Conservation (phyloP, 2,329 filamentous ascomycete species). For the Sporothrix euskadiensis region DNA sequence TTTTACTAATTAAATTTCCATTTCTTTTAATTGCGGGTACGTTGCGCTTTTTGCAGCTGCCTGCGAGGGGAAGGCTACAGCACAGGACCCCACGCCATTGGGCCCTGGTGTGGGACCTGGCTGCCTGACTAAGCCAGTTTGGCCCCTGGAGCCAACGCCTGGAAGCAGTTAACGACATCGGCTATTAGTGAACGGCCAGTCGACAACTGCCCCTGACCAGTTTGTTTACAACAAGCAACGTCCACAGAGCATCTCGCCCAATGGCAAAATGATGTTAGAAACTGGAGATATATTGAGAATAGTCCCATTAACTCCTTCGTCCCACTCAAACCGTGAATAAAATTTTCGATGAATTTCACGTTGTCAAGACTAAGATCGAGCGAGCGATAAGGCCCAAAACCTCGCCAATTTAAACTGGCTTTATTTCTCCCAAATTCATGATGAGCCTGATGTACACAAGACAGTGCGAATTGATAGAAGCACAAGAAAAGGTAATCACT, state of each 20-base stretch:
- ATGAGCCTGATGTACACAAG: neutral
- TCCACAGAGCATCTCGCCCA: neutral
- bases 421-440: neutral
- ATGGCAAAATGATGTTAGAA: neutral
- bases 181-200: neutral
- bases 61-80: conserved; percentile 19
- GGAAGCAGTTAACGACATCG: neutral
- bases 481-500: neutral
- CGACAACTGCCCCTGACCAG: neutral
- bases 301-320: neutral
- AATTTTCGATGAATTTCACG: neutral
- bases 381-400: neutral
- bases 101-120: neutral
- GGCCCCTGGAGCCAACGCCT: neutral
- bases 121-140: neutral
- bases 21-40: conserved; percentile 17
- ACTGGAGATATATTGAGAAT: neutral
- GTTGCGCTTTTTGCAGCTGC: conserved; percentile 16
- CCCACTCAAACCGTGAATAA: neutral
- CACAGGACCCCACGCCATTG: conserved; percentile 11
- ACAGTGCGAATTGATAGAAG: no score
- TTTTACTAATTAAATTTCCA: conserved; percentile 18
- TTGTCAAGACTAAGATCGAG: neutral
- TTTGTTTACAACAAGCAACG: conserved; percentile 1
- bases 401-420: neutral